Percentiles rank a stretch among this genome's conserved stretches.
Conservation (phyloP, 495 filamentous ascomycete species). For the Hapsidospora chrysogenum region DNA sequence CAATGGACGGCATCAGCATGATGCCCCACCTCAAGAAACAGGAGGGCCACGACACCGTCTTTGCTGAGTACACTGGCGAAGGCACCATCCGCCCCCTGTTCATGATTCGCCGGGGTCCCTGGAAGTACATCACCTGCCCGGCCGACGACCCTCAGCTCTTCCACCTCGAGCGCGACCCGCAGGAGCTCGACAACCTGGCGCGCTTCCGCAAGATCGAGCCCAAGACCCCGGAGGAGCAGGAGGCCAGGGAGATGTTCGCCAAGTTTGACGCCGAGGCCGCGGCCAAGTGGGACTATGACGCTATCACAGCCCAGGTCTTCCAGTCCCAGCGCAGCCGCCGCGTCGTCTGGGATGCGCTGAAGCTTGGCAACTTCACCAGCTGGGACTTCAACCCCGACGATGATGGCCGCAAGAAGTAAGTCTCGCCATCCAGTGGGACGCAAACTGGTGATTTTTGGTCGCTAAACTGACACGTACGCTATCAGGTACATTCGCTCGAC, state of each 20-base stretch:
- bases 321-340: conserved; percentile 53
- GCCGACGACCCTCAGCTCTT: conserved; percentile 68
- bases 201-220: conserved; percentile 17
- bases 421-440: conserved; percentile 4
- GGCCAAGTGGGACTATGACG: conserved; percentile 55
- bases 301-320: conserved; percentile 52
- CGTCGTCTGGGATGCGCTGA: conserved; percentile 59
- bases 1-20: conserved; percentile 63
- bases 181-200: conserved; percentile 57
- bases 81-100: conserved; percentile 73
- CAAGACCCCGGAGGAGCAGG: conserved; percentile 18
- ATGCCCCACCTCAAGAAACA: conserved; percentile 50
- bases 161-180: conserved; percentile 54
- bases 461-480: not conserved
- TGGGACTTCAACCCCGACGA: conserved; percentile 70
- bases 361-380: conserved; percentile 44
- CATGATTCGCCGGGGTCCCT: conserved; percentile 71
- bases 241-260: conserved; percentile 29
- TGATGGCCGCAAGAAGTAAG: conserved; percentile 55
- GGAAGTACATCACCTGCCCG: conserved; percentile 71
- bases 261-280: conserved; percentile 50
- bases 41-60: conserved; percentile 52
- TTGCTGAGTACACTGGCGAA: conserved; percentile 81
- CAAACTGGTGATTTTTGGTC: not conserved
- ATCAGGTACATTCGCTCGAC: conserved; percentile 50